A percentile compares a stretch with the other conserved stretches of the same genome.
Evolutionary conservation across 805 yeast genomes (phyloP).

Genomic region (Phaffomyces thermotolerans): DNA sequence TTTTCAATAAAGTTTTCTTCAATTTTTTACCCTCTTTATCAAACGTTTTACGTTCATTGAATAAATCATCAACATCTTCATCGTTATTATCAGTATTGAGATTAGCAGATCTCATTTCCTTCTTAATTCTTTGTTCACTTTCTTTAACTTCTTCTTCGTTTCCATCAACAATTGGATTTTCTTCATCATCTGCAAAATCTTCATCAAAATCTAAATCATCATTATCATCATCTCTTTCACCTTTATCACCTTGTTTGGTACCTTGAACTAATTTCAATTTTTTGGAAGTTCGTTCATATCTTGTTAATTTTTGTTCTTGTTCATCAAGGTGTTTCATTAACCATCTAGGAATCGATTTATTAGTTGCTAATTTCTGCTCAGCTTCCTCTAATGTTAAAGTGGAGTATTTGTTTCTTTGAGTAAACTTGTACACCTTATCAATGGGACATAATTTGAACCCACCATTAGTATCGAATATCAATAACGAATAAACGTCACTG

Average conservation of each 20-base stretch:
- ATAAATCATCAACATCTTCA: constrained; percentile 62
- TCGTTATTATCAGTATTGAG: constrained; percentile 55
- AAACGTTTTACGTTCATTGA: constrained; percentile 59
- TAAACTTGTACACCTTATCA: constrained; percentile 87
- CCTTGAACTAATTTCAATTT: constrained; percentile 44
- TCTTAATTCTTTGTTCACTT: constrained; percentile 75
- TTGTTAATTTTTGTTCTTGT: constrained; percentile 43
- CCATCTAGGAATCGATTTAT: constrained; percentile 81
- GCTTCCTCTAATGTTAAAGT: constrained; percentile 95
- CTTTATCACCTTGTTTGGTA: constrained; percentile 29
- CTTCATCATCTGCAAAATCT: constrained; percentile 98
- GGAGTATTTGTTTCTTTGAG: constrained; percentile 88
- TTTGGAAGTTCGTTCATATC: constrained; percentile 41
- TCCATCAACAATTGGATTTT: constrained; percentile 95
- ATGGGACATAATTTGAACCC: constrained; percentile 87
- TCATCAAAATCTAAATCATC: constrained; percentile 94
- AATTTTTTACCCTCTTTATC: constrained; percentile 88
- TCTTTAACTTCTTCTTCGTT: constrained; percentile 91
- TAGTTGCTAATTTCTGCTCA: constrained; percentile 86
- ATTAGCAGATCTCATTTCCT: constrained; percentile 77
- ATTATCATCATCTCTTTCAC: constrained; percentile 64
- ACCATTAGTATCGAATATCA: constrained; percentile 62
- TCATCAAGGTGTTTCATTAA: constrained; percentile 83
- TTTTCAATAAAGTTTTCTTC: constrained; percentile 72
- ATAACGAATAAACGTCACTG: constrained; percentile 76